phyloP scores from a whole-genome alignment of 2,329 filamentous ascomycete genomes.

The Chalara sp. region DNA sequence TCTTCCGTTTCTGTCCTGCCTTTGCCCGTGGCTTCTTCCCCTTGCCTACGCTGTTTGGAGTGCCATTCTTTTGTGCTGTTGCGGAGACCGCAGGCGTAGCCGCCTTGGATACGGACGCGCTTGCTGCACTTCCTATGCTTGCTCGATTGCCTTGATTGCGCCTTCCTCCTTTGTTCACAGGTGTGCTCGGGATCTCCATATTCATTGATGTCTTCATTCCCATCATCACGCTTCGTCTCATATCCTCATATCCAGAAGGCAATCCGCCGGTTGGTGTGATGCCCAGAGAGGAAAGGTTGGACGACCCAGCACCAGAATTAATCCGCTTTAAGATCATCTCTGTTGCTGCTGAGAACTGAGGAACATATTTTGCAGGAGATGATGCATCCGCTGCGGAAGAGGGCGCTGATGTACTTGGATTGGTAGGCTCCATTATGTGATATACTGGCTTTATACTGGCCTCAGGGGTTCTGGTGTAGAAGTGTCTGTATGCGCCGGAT shows the following conservation, averaged over 20 bases:
- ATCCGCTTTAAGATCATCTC: slow-evolving; percentile 31
- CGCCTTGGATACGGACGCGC: slow-evolving; percentile 9
- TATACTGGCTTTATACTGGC: too few species aligned
- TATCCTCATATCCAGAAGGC: slow-evolving; percentile 27
- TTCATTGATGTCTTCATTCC: slow-evolving; percentile 29
- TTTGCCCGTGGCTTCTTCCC: slow-evolving; percentile 12
- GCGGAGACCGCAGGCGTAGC: slow-evolving; percentile 13
- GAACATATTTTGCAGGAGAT: slow-evolving; percentile 26
- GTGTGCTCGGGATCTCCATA: slow-evolving; percentile 25
- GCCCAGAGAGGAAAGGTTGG: slow-evolving; percentile 19
- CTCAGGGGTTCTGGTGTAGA: too few species aligned
- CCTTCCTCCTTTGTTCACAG: slow-evolving; percentile 9
- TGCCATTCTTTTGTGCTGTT: slow-evolving; percentile 16
- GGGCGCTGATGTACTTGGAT: slow-evolving; percentile 12
- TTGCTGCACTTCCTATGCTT: slow-evolving; percentile 4
- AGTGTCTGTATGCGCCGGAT: too few species aligned
- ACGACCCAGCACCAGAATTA: slow-evolving; percentile 18
- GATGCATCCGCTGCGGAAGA: slow-evolving; percentile 8
- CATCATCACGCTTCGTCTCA: slow-evolving; percentile 27
- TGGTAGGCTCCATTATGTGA: slow-evolving; percentile 18
- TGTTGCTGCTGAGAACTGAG: slow-evolving; percentile 29
- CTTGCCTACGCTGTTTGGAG: slow-evolving; percentile 11
- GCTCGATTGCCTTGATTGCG: slow-evolving; percentile 2
- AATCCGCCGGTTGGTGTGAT: slow-evolving; percentile 15
- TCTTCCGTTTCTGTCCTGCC: slow-evolving; percentile 24